Conservation (phyloP, 1,284 basidiomycete species). For the Neolentinus lepideus region DNA sequence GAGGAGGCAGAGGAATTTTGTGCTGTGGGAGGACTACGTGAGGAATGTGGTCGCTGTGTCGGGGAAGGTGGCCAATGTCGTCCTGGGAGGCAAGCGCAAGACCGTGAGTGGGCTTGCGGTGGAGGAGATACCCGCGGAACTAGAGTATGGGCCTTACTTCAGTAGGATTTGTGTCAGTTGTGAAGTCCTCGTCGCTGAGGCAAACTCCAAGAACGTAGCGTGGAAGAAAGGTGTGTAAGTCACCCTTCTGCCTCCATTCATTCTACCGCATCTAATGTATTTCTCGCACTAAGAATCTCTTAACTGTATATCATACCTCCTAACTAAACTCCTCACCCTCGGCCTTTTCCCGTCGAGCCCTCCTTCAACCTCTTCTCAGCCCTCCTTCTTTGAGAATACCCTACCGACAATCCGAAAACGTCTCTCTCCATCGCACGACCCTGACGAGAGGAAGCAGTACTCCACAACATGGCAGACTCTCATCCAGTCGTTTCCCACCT, state of each 20-base stretch:
- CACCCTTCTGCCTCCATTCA: constrained; percentile 1
- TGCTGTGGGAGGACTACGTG: constrained; percentile 66
- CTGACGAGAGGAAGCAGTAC: constrained; percentile 23
- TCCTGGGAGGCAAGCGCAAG: constrained; percentile 23
- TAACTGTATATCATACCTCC: constrained; percentile 39
- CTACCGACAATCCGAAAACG: constrained; percentile 41
- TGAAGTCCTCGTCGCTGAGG: constrained; percentile 37
- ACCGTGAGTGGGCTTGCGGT: constrained; percentile 21
- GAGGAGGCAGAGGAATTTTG: constrained; percentile 20
- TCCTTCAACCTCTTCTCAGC: constrained; percentile 43
- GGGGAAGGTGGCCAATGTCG: constrained; percentile 59
- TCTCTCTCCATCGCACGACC: constrained; percentile 14
- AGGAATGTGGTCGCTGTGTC: constrained; percentile 55
- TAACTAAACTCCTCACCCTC: constrained; percentile 58
- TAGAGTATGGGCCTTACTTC: constrained; percentile 51
- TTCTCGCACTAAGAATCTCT: constrained; percentile 17
- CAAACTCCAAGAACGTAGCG: constrained; percentile 15
- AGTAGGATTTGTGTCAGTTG: constrained; percentile 43
- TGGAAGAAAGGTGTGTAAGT: constrained; percentile 22
- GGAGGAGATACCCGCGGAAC: constrained; percentile 30
- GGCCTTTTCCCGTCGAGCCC: constrained; percentile 51
- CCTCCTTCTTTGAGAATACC: constrained; percentile 54
- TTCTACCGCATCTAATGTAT: constrained; percentile 4
- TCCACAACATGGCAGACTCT: constrained; percentile 42
- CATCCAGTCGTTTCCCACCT: constrained; percentile 42